Conservation (phyloP, 2,329 filamentous ascomycete species). For the Fonsecaea multimorphosa region DNA sequence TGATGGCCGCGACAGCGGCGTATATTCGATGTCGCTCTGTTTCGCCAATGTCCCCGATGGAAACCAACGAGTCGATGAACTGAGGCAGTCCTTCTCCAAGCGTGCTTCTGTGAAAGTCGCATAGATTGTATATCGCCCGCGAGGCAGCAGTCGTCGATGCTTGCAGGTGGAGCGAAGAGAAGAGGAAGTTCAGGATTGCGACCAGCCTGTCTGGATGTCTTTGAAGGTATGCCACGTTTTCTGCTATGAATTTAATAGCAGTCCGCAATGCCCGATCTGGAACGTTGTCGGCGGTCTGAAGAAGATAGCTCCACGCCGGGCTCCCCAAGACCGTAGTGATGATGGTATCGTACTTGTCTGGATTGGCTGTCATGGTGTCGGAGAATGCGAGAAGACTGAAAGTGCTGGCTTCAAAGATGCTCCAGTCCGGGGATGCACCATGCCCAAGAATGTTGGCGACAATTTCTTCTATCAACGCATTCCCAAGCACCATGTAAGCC, state of each 20-base stretch:
- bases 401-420: constrained; percentile 51
- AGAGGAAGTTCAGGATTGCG: constrained; percentile 52
- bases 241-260: constrained; percentile 52
- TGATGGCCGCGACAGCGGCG: constrained; percentile 53
- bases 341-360: constrained; percentile 49
- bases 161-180: constrained; percentile 51
- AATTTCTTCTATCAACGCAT: constrained; percentile 51
- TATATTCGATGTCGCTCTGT: constrained; percentile 43
- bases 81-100: constrained; percentile 50
- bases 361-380: constrained; percentile 53
- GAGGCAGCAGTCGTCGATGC: constrained; percentile 51
- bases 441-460: constrained; percentile 47
- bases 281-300: constrained; percentile 43
- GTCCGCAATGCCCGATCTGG: constrained; percentile 48
- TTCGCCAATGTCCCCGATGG: constrained; percentile 31
- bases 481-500: constrained; percentile 51
- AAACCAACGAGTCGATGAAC: constrained; percentile 50
- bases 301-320: constrained; percentile 43
- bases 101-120: constrained; percentile 51
- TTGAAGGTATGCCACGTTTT: constrained; percentile 53
- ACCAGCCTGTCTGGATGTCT: constrained; percentile 50
- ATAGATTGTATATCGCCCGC: constrained; percentile 51
- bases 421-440: constrained; percentile 48
- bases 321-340: constrained; percentile 49
- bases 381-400: constrained; percentile 54